Evolutionary conservation across 2,329 filamentous ascomycete genomes (phyloP), one percentile per base, ranked within the genome.

Genomic region (Thelonectria rubi): DNA sequence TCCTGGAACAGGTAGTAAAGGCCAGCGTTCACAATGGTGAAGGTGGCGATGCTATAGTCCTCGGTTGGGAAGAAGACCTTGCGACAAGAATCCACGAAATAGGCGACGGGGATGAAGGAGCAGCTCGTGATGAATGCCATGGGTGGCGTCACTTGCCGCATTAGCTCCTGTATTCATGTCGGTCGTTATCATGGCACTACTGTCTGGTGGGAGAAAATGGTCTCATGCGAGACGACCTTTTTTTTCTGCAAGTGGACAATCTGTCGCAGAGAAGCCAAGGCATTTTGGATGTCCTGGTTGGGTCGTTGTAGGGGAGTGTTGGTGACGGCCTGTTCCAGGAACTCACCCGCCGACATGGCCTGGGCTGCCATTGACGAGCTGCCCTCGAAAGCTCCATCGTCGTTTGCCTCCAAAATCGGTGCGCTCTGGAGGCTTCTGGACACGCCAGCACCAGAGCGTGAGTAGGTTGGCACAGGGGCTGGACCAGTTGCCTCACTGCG

Each of bases 1-100:
- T 46, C 55, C 12, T 52, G 55, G 30, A 51, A 51, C 4, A 50
- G 15, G 34, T 51, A 58, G 40, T 58, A 46, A 5, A 58, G 48
- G 14, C 55, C 55, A 18, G 18, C 47, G 32, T 52, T 58, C n/a
- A 52, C 55, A 40, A 58, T 58, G 3, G 46, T 21, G 30, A 58
- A 58, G 24, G 37, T 14, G 17, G 55, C 47, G 34, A 46, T 20
- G 30, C 14, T 58, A 26, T 52, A 58, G n/a, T 43, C 47, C 39
- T 50, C 47, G n/a, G 21, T 39, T 21, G 54, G 34, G 17, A 52
- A 51, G 40, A 21, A 58, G 6, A 58, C 55, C 24, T 58, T 58
- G n/a, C 18, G 46, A 7, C 46, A 51, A 17, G 9, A 37, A 5
- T 24, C 47, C 2, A 46, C 46, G 39, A 58, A 52, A 21, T 52